phyloP scores from a whole-genome alignment of 495 filamentous ascomycete genomes.

The Penicillium canariense region DNA sequence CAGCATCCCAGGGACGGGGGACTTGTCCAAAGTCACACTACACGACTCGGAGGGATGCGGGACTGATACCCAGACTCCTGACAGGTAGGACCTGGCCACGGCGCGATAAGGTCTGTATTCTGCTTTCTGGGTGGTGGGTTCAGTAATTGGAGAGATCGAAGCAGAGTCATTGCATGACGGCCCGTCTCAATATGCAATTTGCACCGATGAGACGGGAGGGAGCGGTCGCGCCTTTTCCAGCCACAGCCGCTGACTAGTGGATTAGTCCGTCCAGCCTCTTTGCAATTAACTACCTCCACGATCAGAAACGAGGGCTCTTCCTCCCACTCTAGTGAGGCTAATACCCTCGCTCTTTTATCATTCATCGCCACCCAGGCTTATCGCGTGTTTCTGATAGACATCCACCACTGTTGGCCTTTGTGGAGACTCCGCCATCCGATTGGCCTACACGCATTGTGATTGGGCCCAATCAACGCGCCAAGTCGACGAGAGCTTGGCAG shows the following conservation, averaged over 20 bases:
- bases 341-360: neutral
- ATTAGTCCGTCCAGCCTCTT: too few species aligned
- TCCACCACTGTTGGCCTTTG: neutral
- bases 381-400: neutral
- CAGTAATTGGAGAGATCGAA: neutral
- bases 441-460: neutral
- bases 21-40: neutral
- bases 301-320: neutral
- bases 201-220: too few species aligned
- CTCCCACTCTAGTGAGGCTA: neutral
- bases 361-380: neutral
- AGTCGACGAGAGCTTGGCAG: conserved; percentile 1
- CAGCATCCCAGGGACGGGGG: neutral
- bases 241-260: neutral
- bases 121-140: too few species aligned
- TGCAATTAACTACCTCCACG: neutral
- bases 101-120: neutral
- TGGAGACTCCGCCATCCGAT: neutral
- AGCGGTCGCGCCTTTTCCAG: neutral
- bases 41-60: neutral
- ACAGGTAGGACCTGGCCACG: neutral
- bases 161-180: too few species aligned
- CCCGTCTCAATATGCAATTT: too few species aligned
- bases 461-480: neutral
- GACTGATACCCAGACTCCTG: neutral